Evolutionary conservation across 179 eudicot genomes (phyloP).

Genomic region (Corrigiola litoralis): DNA sequence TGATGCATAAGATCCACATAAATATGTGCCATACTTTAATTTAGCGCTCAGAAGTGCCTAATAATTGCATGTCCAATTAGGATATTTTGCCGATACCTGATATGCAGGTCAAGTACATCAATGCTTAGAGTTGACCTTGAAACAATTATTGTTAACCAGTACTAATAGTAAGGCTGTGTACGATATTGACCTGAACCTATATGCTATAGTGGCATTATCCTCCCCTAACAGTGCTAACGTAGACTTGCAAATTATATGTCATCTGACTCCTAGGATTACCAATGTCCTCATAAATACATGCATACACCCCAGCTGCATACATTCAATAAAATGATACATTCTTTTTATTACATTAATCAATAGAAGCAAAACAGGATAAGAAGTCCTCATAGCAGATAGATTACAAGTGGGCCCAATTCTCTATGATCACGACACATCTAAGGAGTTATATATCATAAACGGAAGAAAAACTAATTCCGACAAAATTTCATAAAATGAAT

Average conservation of each 20-base stretch:
- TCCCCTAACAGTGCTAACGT: neutral
- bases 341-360: too few relatives aligned
- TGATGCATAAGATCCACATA: neutral
- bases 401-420: too few relatives aligned
- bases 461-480: neutral
- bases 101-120: neutral
- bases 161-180: too few relatives aligned
- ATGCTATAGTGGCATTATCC: neutral
- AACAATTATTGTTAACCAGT: neutral
- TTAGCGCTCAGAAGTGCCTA: too few relatives aligned
- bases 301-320: neutral
- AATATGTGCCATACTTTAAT: neutral
- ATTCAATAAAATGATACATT: too few relatives aligned
- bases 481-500: neutral
- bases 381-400: too few relatives aligned
- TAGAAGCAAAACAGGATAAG: too few relatives aligned
- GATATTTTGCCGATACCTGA: too few relatives aligned
- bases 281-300: neutral
- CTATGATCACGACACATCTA: too few relatives aligned
- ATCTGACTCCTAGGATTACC: neutral
- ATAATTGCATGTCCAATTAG: too few relatives aligned
- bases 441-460: too few relatives aligned
- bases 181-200: neutral
- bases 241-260: neutral
- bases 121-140: neutral